A percentile compares a stretch with the other conserved stretches of the same genome.
These are phyloP conservation scores for Nyssa sinensis DNA, from an alignment of 148 eudicot species.

Conservation along the genomic window DNA sequence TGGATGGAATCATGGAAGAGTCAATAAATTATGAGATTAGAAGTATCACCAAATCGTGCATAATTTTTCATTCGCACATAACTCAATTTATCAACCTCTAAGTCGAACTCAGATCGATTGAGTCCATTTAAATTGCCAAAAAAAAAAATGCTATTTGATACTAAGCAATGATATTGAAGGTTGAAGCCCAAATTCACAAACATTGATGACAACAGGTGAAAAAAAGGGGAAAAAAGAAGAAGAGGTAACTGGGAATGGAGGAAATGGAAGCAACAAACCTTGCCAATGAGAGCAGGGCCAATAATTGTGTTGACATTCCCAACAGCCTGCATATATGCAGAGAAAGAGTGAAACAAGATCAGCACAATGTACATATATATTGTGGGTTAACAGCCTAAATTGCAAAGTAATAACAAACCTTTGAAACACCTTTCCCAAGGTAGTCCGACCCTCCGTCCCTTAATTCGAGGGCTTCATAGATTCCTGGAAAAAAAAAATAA, in stretches of 20 bases:
- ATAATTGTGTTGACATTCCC: slow-evolving; percentile 78
- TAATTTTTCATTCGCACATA: background rate
- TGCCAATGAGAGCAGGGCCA: slow-evolving; percentile 89
- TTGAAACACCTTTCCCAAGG: slow-evolving; percentile 92
- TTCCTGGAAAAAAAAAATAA: slow-evolving; percentile 44
- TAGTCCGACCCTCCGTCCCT: slow-evolving; percentile 95
- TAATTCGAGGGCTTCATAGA: slow-evolving; percentile 92
- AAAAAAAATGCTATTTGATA: background rate
- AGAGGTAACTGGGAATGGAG: no score
- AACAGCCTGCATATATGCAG: slow-evolving; percentile 58
- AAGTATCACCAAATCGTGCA: background rate
- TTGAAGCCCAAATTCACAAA: background rate
- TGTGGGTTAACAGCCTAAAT: background rate
- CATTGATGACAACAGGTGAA: background rate
- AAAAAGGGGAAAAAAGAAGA: background rate
- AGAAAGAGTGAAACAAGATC: slow-evolving; percentile 1
- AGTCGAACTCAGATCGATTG: background rate
- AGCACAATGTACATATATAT: slow-evolving; percentile 12
- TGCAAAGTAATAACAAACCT: slow-evolving; percentile 43
- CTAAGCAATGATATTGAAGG: background rate
- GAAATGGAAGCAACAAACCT: slow-evolving; percentile 46
- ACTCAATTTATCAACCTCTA: background rate
- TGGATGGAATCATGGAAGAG: background rate
- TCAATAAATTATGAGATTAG: background rate
- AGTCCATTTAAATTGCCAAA: background rate